Conservation (phyloP, 2,329 filamentous ascomycete species). For the Ophiocordyceps sinensis region DNA sequence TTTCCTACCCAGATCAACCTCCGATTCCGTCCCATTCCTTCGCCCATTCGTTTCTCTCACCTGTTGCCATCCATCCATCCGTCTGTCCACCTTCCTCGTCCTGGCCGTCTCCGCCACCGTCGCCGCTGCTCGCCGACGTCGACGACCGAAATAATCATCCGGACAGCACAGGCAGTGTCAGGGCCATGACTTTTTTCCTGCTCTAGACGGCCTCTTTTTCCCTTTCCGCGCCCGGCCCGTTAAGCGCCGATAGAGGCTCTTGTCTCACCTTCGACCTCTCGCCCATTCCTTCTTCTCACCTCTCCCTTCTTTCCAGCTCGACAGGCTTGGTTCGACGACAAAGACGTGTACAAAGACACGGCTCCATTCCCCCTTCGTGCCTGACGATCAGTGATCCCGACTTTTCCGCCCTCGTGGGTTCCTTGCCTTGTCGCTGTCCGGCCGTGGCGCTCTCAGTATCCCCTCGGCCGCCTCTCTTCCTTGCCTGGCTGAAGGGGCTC, state of each 20-base stretch:
- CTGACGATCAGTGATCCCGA: slow-evolving; percentile 4
- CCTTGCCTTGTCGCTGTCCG: slow-evolving; percentile 1
- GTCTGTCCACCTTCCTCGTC: background rate
- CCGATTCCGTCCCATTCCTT: background rate
- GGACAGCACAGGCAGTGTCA: background rate
- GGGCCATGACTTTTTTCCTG: slow-evolving; percentile 1
- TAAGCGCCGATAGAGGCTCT: slow-evolving; percentile 5
- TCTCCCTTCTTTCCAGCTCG: slow-evolving; percentile 8
- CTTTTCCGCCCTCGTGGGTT: background rate
- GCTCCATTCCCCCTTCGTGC: slow-evolving; percentile 3
- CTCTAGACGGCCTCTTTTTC: slow-evolving; percentile 1
- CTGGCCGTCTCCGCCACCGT: background rate
- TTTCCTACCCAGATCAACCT: background rate
- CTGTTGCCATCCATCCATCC: background rate
- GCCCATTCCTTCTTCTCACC: slow-evolving; percentile 11
- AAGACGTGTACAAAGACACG: slow-evolving; percentile 4
- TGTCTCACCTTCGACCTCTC: slow-evolving; percentile 8
- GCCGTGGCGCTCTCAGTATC: slow-evolving; percentile 1
- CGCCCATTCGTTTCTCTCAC: background rate
- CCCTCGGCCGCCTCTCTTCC: background rate
- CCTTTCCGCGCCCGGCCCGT: slow-evolving; percentile 6
- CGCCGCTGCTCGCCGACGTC: background rate
- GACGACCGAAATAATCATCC: background rate
- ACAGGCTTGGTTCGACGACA: slow-evolving; percentile 5
- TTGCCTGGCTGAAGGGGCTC: slow-evolving; percentile 2